phyloP scores from a whole-genome alignment of 2,329 filamentous ascomycete species.

The Penicillium sp. region DNA sequence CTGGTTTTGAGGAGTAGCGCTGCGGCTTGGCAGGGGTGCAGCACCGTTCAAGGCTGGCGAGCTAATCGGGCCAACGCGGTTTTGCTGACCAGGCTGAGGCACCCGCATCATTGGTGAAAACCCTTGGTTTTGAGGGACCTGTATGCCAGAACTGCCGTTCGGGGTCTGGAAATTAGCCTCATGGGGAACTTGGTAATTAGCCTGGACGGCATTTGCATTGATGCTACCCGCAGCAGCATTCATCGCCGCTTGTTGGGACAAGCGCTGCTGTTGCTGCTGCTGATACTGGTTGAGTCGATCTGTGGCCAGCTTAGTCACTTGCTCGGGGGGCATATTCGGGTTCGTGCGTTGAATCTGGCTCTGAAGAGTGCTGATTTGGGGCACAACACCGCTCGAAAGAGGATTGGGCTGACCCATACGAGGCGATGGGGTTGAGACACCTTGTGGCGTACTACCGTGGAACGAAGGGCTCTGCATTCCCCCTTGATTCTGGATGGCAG shows the following conservation, averaged over 20 bases:
- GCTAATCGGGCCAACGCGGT: conserved; percentile 38
- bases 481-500: conserved; percentile 44
- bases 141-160: conserved; percentile 39
- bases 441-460: conserved; percentile 38
- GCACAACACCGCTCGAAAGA: conserved; percentile 54
- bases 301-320: conserved; percentile 53
- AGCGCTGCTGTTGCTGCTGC: conserved; percentile 48
- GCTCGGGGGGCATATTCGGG: conserved; percentile 53
- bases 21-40: conserved; percentile 43
- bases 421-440: conserved; percentile 47
- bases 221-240: conserved; percentile 52
- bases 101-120: conserved; percentile 56
- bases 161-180: conserved; percentile 38
- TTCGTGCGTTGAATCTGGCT: conserved; percentile 53
- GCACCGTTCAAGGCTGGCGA: conserved; percentile 48
- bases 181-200: conserved; percentile 41
- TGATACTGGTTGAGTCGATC: conserved; percentile 51
- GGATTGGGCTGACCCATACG: conserved; percentile 50
- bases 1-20: conserved; percentile 48
- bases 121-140: conserved; percentile 49
- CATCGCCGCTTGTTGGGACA: conserved; percentile 51
- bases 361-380: conserved; percentile 54
- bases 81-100: conserved; percentile 47
- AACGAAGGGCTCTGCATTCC: conserved; percentile 47
- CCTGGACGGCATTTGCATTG: conserved; percentile 27